Percentiles rank a stretch among this genome's conserved stretches.
phyloP scores from a whole-genome alignment of 1,139 yeast species.

The Yamadazyma conglobata region DNA sequence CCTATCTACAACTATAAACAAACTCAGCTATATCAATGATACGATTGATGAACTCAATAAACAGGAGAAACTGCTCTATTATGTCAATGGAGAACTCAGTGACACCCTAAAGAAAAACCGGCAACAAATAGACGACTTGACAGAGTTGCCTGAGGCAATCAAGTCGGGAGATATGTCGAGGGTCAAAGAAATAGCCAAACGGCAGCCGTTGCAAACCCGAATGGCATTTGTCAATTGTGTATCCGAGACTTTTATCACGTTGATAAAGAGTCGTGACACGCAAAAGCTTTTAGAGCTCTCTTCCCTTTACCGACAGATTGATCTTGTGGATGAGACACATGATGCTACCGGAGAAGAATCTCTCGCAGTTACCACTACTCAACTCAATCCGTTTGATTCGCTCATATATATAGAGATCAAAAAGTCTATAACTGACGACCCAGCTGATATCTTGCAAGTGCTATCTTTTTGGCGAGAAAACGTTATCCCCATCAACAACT shows the following conservation, averaged over 20 bases:
- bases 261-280: slow-evolving; percentile 5
- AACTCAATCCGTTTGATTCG: slow-evolving; percentile 16
- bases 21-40: slow-evolving; percentile 15
- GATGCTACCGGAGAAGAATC: slow-evolving; percentile 4
- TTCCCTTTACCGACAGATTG: slow-evolving; percentile 6
- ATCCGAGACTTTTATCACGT: slow-evolving; percentile 4
- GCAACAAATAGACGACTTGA: slow-evolving; percentile 5
- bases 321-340: slow-evolving; percentile 1
- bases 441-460: slow-evolving; percentile 6
- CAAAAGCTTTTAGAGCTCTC: slow-evolving; percentile 4
- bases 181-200: slow-evolving; percentile 6
- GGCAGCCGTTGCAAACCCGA: no score
- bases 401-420: slow-evolving; percentile 10
- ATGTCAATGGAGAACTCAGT: slow-evolving; percentile 9
- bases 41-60: slow-evolving; percentile 17
- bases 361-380: slow-evolving; percentile 3
- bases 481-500: slow-evolving; percentile 5
- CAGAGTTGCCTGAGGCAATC: slow-evolving; percentile 5
- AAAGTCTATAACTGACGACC: slow-evolving; percentile 4
- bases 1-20: slow-evolving; percentile 12
- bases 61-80: slow-evolving; percentile 16
- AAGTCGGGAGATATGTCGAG: slow-evolving; percentile 3
- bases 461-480: slow-evolving; percentile 9
- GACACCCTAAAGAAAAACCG: slow-evolving; percentile 1
- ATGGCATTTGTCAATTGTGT: slow-evolving; percentile 9